Conservation (phyloP, 2,329 filamentous ascomycete species). For the Drechslerella coelobrocha region DNA sequence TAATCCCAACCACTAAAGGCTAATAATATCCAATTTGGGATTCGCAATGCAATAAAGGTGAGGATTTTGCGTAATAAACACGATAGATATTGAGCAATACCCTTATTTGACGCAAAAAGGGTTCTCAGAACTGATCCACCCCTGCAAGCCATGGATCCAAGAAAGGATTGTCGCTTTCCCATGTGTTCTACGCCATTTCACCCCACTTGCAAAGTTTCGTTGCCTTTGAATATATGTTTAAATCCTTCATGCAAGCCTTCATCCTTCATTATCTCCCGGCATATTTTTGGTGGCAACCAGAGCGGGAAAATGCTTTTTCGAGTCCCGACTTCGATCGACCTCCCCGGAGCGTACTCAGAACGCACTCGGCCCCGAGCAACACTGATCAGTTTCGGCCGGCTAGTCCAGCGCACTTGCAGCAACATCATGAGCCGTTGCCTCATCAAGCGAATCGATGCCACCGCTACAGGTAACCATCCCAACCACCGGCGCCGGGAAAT, state of each 20-base stretch:
- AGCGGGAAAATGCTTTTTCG: neutral
- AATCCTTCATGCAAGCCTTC: slow-evolving; percentile 26
- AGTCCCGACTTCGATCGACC: neutral
- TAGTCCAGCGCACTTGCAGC: slow-evolving; percentile 4
- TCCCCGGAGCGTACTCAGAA: neutral
- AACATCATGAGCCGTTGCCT: slow-evolving; percentile 25
- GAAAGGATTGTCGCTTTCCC: slow-evolving; percentile 1
- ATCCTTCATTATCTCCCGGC: slow-evolving; percentile 20
- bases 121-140: neutral
- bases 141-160: slow-evolving; percentile 15
- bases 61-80: slow-evolving; percentile 24
- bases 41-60: neutral
- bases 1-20: slow-evolving; percentile 1
- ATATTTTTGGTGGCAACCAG: slow-evolving; percentile 13
- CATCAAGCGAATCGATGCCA: neutral
- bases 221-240: slow-evolving; percentile 5
- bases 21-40: slow-evolving; percentile 8
- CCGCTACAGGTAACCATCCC: slow-evolving; percentile 5
- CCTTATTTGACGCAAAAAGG: slow-evolving; percentile 1
- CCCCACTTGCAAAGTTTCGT: neutral
- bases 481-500: slow-evolving; percentile 23
- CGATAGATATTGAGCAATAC: neutral
- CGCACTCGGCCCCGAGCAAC: neutral
- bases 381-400: slow-evolving; percentile 12
- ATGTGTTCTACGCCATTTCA: slow-evolving; percentile 1